phyloP scores from a whole-genome alignment of 2,329 filamentous ascomycete genomes.

The Penicillium psychrosexuale region DNA sequence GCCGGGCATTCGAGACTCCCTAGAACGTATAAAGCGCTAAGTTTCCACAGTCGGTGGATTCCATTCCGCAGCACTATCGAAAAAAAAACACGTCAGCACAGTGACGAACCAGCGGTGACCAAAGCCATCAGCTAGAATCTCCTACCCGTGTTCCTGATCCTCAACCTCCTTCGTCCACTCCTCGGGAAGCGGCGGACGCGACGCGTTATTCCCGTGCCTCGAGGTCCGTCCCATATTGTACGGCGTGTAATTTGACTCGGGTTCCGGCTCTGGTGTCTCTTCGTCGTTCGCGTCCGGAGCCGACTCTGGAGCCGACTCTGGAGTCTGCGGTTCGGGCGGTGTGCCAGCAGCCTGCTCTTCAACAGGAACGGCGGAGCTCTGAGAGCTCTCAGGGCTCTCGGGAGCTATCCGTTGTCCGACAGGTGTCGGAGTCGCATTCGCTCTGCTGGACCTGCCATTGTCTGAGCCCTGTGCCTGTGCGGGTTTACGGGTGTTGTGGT shows the following conservation, averaged over 20 bases:
- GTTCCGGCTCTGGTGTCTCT: not conserved
- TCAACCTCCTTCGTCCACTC: constrained; percentile 1
- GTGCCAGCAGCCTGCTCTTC: not conserved
- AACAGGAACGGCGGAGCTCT: not conserved
- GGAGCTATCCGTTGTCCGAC: not conserved
- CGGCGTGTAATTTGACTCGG: not conserved
- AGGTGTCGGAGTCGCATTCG: not conserved
- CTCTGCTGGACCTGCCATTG: not conserved
- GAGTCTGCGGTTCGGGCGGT: not conserved
- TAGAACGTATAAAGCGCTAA: not conserved
- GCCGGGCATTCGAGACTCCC: not conserved
- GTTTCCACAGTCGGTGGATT: not conserved
- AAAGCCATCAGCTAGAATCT: not conserved
- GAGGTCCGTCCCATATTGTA: not conserved
- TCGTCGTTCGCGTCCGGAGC: not conserved
- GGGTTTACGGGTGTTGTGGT: not conserved
- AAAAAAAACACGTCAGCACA: not conserved
- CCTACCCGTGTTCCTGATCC: not conserved
- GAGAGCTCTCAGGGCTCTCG: not conserved
- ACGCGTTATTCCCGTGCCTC: not conserved
- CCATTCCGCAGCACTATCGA: not conserved
- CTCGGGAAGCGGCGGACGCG: constrained; percentile 4
- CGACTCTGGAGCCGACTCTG: not conserved
- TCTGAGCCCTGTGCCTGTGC: not conserved
- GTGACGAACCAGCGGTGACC: not conserved